These are phyloP conservation scores for Blastobotrys terrestris DNA, from an alignment of 805 yeast species.

Conservation along the genomic window DNA sequence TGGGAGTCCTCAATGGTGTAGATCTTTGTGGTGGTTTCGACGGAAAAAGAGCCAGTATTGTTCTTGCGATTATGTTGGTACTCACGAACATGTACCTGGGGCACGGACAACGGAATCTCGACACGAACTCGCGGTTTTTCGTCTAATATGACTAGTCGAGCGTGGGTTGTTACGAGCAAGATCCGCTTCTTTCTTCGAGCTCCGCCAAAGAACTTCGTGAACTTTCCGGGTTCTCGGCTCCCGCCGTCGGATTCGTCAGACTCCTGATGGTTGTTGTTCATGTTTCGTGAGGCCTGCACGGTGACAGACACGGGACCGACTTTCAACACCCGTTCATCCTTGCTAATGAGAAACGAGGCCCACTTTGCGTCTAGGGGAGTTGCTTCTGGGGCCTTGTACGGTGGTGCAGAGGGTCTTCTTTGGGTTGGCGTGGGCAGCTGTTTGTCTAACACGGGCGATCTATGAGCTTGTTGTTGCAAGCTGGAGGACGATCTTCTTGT, in stretches of 20 bases:
- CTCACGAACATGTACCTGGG: slow-evolving; percentile 30
- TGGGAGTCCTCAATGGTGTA: slow-evolving; percentile 29
- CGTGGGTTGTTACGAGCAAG: slow-evolving; percentile 31
- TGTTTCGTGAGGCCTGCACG: slow-evolving; percentile 1
- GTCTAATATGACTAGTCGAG: slow-evolving; percentile 30
- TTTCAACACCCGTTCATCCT: slow-evolving; percentile 43
- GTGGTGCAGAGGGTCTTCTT: slow-evolving; percentile 1
- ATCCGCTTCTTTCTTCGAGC: slow-evolving; percentile 25
- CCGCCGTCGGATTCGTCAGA: slow-evolving; percentile 21
- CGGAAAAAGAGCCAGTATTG: slow-evolving; percentile 24
- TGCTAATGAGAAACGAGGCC: slow-evolving; percentile 36
- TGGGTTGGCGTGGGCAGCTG: slow-evolving; percentile 1
- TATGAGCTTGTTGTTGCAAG: background rate
- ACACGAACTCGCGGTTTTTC: slow-evolving; percentile 25
- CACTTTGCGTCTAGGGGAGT: slow-evolving; percentile 45
- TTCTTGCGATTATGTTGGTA: slow-evolving; percentile 25
- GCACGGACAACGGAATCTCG: slow-evolving; percentile 31
- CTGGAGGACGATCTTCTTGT: background rate
- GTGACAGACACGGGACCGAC: slow-evolving; percentile 36
- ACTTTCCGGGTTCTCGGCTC: slow-evolving; percentile 17
- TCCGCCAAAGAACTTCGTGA: slow-evolving; percentile 27
- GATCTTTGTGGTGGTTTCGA: slow-evolving; percentile 30
- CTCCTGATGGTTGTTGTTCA: slow-evolving; percentile 1
- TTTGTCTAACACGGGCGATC: background rate
- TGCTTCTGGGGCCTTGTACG: background rate